phyloP scores from a whole-genome alignment of 352 stramenopile species.

The Phytophthora agathidicida region DNA sequence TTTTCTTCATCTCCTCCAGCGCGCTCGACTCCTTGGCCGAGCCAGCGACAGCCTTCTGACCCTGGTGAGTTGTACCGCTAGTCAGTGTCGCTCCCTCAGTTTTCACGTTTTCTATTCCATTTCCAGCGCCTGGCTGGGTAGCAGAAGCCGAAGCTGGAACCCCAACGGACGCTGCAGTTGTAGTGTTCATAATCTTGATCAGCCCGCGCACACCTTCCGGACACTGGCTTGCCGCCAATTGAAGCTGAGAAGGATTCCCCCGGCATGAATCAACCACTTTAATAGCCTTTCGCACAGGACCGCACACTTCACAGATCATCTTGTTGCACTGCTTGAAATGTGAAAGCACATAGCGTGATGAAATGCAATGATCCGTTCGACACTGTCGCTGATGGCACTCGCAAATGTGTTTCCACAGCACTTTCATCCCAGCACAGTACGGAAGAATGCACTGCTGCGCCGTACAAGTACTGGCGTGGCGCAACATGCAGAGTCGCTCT shows the following conservation, averaged over 20 bases:
- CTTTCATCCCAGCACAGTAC: constrained; percentile 89
- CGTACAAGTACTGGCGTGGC: constrained; percentile 83
- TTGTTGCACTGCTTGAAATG: constrained; percentile 93
- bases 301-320: constrained; percentile 91
- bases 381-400: constrained; percentile 90
- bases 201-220: constrained; percentile 77
- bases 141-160: constrained; percentile 8
- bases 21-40: constrained; percentile 24
- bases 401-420: constrained; percentile 92
- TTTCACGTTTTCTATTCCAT: constrained; percentile 19
- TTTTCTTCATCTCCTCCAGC: constrained; percentile 69
- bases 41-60: not conserved
- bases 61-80: constrained; percentile 3
- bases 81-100: constrained; percentile 14
- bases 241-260: constrained; percentile 73
- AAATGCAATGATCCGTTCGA: constrained; percentile 89
- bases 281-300: constrained; percentile 86
- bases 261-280: constrained; percentile 89
- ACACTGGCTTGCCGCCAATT: constrained; percentile 69
- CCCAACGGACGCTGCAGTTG: constrained; percentile 23
- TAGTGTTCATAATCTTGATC: constrained; percentile 92
- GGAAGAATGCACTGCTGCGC: constrained; percentile 72
- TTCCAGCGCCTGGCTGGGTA: constrained; percentile 35
- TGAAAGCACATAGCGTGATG: constrained; percentile 86
- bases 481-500: constrained; percentile 88